These are phyloP conservation scores for Penicillium cinerascens DNA, from an alignment of 495 filamentous ascomycete species.

Conservation along the genomic window DNA sequence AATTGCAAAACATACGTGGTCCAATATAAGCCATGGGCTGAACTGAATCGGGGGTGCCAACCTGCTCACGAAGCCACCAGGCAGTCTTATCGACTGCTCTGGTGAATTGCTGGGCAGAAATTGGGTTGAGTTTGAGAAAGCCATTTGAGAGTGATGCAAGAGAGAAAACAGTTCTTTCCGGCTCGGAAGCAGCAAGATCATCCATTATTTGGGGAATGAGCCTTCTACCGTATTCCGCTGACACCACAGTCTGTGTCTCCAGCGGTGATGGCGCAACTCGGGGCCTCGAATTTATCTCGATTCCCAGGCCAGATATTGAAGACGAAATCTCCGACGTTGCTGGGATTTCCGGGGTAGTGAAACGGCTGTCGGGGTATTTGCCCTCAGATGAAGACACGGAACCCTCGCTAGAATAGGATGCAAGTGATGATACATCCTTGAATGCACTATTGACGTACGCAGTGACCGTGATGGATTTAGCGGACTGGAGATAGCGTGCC, in stretches of 20 bases:
- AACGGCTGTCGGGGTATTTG: neutral
- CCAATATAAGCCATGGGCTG: slow-evolving; percentile 8
- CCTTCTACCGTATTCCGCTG: slow-evolving; percentile 3
- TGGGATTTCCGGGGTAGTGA: neutral
- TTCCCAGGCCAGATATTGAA: neutral
- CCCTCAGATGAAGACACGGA: neutral
- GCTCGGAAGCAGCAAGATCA: slow-evolving; percentile 1
- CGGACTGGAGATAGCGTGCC: slow-evolving; percentile 5
- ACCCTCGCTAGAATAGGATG: slow-evolving; percentile 1
- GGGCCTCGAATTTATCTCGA: neutral
- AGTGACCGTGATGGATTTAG: slow-evolving; percentile 3
- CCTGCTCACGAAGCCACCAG: slow-evolving; percentile 3
- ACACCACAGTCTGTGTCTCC: neutral
- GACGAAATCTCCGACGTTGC: neutral
- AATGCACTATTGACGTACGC: slow-evolving; percentile 1
- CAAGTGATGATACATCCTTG: neutral
- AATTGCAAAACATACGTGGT: slow-evolving; percentile 1
- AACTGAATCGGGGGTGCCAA: neutral
- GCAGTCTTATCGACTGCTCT: slow-evolving; percentile 8
- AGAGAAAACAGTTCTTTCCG: slow-evolving; percentile 1
- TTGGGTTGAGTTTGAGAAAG: neutral
- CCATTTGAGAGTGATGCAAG: neutral
- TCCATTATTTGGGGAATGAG: slow-evolving; percentile 7
- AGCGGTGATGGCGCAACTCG: neutral
- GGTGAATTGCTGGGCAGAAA: neutral